phyloP scores from a whole-genome alignment of 371 early-diverging fungal genomes.

The Apophysomyces elegans region DNA sequence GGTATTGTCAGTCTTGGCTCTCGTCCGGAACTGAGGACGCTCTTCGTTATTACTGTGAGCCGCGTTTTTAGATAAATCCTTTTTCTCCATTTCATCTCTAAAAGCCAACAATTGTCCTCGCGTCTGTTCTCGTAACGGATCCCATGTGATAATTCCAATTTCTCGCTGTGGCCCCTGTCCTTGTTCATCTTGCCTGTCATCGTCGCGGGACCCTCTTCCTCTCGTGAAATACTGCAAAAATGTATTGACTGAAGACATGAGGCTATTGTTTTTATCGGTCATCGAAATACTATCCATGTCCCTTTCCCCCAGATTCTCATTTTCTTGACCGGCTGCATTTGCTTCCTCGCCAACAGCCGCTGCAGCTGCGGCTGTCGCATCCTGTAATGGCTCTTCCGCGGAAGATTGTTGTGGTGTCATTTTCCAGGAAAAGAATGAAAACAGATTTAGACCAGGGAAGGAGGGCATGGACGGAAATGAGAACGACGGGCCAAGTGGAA shows the following conservation, averaged over 20 bases:
- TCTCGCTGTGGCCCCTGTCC: background rate
- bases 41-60: background rate
- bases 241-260: slow-evolving; percentile 28
- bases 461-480: slow-evolving; percentile 51
- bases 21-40: background rate
- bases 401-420: slow-evolving; percentile 1
- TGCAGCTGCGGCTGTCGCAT: slow-evolving; percentile 21
- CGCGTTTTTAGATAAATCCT: background rate
- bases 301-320: background rate
- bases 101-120: slow-evolving; percentile 30
- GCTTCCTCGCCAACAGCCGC: background rate
- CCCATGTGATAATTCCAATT: slow-evolving; percentile 36
- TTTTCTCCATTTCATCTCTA: slow-evolving; percentile 30
- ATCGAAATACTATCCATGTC: slow-evolving; percentile 5
- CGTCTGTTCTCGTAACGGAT: slow-evolving; percentile 34
- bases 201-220: slow-evolving; percentile 16
- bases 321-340: background rate
- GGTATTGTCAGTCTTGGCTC: slow-evolving; percentile 3
- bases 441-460: slow-evolving; percentile 38
- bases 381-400: background rate
- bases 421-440: slow-evolving; percentile 48
- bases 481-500: slow-evolving; percentile 47
- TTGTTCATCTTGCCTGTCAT: background rate
- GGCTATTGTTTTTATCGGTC: slow-evolving; percentile 5
- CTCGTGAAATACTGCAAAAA: slow-evolving; percentile 27